Evolutionary conservation across 2,329 filamentous ascomycete species (phyloP), one percentile per base, ranked within the genome.

Genomic region (Drechslerella dactyloides): DNA sequence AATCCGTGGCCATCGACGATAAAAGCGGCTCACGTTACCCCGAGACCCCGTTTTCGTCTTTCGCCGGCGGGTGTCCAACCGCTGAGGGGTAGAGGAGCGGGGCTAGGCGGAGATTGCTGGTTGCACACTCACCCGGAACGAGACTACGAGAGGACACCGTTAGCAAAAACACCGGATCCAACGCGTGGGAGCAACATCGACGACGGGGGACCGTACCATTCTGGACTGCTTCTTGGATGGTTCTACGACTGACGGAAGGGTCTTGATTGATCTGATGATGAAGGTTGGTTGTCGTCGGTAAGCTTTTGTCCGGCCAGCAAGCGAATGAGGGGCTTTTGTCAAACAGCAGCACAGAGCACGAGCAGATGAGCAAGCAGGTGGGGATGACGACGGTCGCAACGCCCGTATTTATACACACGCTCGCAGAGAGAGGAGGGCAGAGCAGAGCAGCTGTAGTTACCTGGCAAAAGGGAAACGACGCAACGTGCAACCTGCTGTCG

Each of bases 51-150:
- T 42, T 51, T 23, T 19, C 46, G 19, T 23, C 46, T 3, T 51
- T 42, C 37, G 11, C 4, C 37, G 11, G 11, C 13, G n/a, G 11
- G 37, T 51, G 19, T 23, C 46, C n/a, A 11, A 19, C 10, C 46
- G 23, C 15, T 51, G 46, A 51, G 30, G 53, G 35, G 46, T 42
- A 48, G 40, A 7, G 44, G 27, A 30, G 52, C 37, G 54, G 54
- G 52, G 52, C 40, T 24, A 48, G 4, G 6, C n/a, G 50, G 33
- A 37, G 23, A 27, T 48, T 35, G 15, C 13, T 58, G 8, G 27
- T 33, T 33, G 27, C 27, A 44, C 8, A 68, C 66, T 64, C 54
- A 70, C 66, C 66, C 66, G 53, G 66, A 70, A 56, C 59, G 54
- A 59, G 66, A 70, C 59, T 64, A n/a, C 30, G 17, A 23, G 42